Conservation (phyloP, 768 basidiomycete genomes). For the Kondoa malvinella region DNA sequence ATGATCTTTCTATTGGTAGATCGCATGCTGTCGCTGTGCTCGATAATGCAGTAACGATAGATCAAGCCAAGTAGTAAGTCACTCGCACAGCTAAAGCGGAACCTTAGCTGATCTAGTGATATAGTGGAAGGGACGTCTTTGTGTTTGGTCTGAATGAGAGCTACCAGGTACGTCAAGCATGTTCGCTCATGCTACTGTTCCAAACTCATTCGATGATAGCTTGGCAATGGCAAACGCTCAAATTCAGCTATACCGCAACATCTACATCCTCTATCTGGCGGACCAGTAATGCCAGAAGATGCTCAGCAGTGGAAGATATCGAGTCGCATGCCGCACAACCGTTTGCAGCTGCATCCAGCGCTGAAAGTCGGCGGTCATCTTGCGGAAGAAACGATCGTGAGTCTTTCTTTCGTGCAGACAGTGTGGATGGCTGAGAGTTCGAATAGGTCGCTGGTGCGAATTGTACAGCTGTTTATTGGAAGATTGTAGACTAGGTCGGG, state of each 20-base stretch:
- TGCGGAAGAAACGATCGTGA: constrained; percentile 12
- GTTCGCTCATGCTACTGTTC: no score
- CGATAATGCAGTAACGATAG: constrained; percentile 21
- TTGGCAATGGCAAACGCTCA: constrained; percentile 34
- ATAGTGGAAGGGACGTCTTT: constrained; percentile 24
- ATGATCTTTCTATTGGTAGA: constrained; percentile 21
- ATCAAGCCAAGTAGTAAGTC: constrained; percentile 7
- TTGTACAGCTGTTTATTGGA: constrained; percentile 33
- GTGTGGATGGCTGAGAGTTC: background rate
- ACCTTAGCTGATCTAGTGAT: background rate
- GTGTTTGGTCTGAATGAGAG: constrained; percentile 26
- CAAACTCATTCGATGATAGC: no score
- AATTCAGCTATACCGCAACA: constrained; percentile 35
- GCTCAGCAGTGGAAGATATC: constrained; percentile 29
- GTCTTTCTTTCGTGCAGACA: background rate
- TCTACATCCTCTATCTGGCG: constrained; percentile 29
- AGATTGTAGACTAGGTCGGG: constrained; percentile 23
- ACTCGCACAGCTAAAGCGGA: background rate
- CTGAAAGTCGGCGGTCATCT: background rate
- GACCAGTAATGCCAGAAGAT: constrained; percentile 18
- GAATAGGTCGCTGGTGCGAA: constrained; percentile 18
- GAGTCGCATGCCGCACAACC: constrained; percentile 33
- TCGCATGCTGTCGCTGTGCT: constrained; percentile 23
- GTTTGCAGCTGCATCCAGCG: constrained; percentile 30
- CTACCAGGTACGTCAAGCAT: no score